A percentile compares a stretch with the other conserved stretches of the same genome.
These are phyloP conservation scores for Blastobotrys chiropterorum DNA, from an alignment of 805 yeast species.

Conservation along the genomic window DNA sequence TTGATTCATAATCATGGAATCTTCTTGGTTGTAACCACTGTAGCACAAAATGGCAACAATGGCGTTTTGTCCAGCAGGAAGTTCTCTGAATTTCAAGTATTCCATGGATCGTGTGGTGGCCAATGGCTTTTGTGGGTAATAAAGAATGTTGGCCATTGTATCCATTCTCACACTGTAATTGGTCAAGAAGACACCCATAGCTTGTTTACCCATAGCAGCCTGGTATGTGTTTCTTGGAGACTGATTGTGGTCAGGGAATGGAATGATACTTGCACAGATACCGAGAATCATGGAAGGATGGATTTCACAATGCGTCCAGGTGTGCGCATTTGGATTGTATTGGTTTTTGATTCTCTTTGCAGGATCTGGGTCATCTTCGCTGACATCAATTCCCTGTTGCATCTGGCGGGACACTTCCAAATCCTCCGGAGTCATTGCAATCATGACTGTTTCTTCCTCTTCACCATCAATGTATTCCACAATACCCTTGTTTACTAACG, in stretches of 20 bases:
- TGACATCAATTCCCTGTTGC: constrained; percentile 36
- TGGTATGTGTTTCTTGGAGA: constrained; percentile 90
- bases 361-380: constrained; percentile 51
- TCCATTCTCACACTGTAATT: constrained; percentile 97
- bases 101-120: constrained; percentile 99
- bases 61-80: constrained; percentile 99
- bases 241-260: constrained; percentile 98
- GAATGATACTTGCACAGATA: constrained; percentile 97
- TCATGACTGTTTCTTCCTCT: constrained; percentile 97
- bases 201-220: constrained; percentile 98
- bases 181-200: constrained; percentile 97
- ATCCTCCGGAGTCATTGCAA: constrained; percentile 98
- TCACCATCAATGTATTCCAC: constrained; percentile 98
- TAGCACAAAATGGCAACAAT: constrained; percentile 97
- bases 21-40: constrained; percentile 99
- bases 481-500: constrained; percentile 75
- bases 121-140: constrained; percentile 96
- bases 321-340: constrained; percentile 55
- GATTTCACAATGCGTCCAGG: constrained; percentile 97
- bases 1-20: constrained; percentile 99
- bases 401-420: constrained; percentile 54
- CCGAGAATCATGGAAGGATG: constrained; percentile 99
- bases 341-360: constrained; percentile 81
- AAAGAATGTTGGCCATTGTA: constrained; percentile 96
- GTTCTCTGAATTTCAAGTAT: constrained; percentile 90